phyloP scores from a whole-genome alignment of 805 yeast species.

The Wickerhamiella slavikovae region DNA sequence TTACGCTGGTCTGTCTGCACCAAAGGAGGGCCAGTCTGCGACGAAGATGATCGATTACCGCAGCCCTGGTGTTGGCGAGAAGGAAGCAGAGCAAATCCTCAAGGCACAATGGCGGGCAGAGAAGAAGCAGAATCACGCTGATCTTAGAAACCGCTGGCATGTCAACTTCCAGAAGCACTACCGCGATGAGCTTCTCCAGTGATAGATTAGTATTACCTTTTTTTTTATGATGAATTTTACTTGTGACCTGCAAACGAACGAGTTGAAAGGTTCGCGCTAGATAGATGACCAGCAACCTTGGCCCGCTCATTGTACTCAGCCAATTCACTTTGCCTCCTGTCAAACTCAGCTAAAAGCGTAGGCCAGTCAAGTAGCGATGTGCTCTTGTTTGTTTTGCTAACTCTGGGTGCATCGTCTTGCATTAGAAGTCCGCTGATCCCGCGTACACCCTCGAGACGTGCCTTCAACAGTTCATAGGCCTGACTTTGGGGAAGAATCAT shows the following conservation, averaged over 20 bases:
- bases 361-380: conserved; percentile 20
- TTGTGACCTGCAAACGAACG: too few relatives aligned
- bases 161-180: conserved; percentile 70
- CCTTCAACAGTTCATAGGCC: conserved; percentile 66
- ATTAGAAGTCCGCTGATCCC: conserved; percentile 19
- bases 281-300: too few relatives aligned
- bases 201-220: conserved; percentile 2
- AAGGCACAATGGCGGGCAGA: conserved; percentile 41
- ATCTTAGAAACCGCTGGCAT: conserved; percentile 33
- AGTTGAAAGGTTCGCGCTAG: too few relatives aligned
- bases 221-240: too few relatives aligned
- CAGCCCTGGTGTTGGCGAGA: conserved; percentile 14
- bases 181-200: conserved; percentile 49
- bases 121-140: conserved; percentile 27
- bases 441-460: conserved; percentile 42
- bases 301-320: too few relatives aligned
- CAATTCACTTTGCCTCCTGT: conserved; percentile 6
- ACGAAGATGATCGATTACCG: conserved; percentile 64
- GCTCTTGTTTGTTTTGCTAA: too few relatives aligned
- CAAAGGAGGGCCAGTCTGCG: conserved; percentile 34
- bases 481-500: conserved; percentile 90
- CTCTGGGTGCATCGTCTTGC: too few relatives aligned
- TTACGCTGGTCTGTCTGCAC: conserved; percentile 26
- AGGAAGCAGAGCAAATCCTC: conserved; percentile 21
- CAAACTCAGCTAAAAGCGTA: conserved; percentile 28